These are phyloP conservation scores for Monilinia vaccinii-corymbosi DNA, from an alignment of 2,329 filamentous ascomycete genomes.

Conservation along the genomic window DNA sequence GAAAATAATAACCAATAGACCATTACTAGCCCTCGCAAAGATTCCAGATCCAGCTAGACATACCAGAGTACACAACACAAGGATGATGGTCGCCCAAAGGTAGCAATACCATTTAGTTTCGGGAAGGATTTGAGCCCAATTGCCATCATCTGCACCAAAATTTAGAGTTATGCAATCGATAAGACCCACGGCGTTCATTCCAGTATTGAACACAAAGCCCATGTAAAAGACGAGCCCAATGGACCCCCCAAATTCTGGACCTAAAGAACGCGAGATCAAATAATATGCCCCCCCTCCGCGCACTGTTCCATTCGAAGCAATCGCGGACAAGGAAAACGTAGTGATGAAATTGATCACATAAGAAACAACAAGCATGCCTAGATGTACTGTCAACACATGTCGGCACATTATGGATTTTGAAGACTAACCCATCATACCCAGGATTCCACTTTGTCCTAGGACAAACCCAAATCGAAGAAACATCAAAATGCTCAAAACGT, in stretches of 20 bases:
- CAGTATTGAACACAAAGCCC: slow-evolving; percentile 81
- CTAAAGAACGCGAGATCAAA: slow-evolving; percentile 74
- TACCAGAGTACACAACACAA: slow-evolving; percentile 63
- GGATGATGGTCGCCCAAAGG: slow-evolving; percentile 61
- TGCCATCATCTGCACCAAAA: slow-evolving; percentile 49
- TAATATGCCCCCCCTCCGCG: slow-evolving; percentile 84
- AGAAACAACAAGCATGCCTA: slow-evolving; percentile 57
- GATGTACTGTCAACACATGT: neutral
- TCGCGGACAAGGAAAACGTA: slow-evolving; percentile 76
- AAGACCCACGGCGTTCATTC: slow-evolving; percentile 78
- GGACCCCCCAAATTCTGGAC: slow-evolving; percentile 81
- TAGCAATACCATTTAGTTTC: slow-evolving; percentile 71
- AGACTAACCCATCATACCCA: slow-evolving; percentile 10
- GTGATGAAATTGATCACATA: slow-evolving; percentile 79
- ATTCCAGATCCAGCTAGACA: slow-evolving; percentile 73
- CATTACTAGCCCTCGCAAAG: slow-evolving; percentile 74
- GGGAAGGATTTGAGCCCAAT: slow-evolving; percentile 51
- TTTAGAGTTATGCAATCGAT: slow-evolving; percentile 76
- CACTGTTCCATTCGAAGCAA: slow-evolving; percentile 83
- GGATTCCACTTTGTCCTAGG: slow-evolving; percentile 40
- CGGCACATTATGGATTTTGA: neutral
- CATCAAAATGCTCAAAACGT: slow-evolving; percentile 86
- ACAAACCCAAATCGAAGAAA: slow-evolving; percentile 84
- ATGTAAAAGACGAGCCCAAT: slow-evolving; percentile 85
- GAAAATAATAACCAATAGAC: slow-evolving; percentile 59